These are phyloP conservation scores for Acrocalymma vagum DNA, from an alignment of 2,329 filamentous ascomycete species.

Conservation along the genomic window DNA sequence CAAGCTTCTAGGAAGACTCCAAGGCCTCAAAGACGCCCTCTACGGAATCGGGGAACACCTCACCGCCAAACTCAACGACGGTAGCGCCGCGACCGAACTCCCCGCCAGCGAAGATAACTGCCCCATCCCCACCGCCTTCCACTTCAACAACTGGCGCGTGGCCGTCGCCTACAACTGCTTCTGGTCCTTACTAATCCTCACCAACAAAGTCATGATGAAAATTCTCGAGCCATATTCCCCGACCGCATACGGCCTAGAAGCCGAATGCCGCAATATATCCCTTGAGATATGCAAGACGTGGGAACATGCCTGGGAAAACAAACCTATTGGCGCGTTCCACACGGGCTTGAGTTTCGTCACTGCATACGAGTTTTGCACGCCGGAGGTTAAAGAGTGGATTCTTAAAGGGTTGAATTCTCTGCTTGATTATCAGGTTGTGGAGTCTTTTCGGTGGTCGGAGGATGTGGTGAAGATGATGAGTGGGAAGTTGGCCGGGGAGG, in stretches of 20 bases:
- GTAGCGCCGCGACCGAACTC: conserved; percentile 27
- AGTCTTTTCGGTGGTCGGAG: conserved; percentile 39
- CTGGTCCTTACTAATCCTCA: conserved; percentile 41
- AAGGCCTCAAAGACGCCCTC: conserved; percentile 32
- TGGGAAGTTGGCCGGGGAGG: conserved; percentile 35
- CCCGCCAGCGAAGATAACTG: conserved; percentile 23
- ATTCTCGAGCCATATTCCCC: conserved; percentile 34
- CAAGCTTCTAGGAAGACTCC: conserved; percentile 31
- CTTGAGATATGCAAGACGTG: conserved; percentile 45
- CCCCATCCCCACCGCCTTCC: conserved; percentile 33
- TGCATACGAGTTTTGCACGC: conserved; percentile 38
- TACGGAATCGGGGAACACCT: conserved; percentile 25
- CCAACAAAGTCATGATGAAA: conserved; percentile 38
- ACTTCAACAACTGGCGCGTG: conserved; percentile 40
- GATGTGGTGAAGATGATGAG: conserved; percentile 35
- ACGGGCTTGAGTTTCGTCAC: conserved; percentile 42
- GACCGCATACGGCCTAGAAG: conserved; percentile 27
- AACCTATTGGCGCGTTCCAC: conserved; percentile 42
- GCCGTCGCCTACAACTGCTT: conserved; percentile 41
- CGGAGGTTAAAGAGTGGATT: conserved; percentile 36
- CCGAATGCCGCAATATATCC: conserved; percentile 34
- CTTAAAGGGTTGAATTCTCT: conserved; percentile 34
- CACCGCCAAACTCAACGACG: conserved; percentile 29
- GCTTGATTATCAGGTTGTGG: conserved; percentile 33
- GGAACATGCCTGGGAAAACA: conserved; percentile 43